Conservation (phyloP, 768 basidiomycete genomes). For the Rhizopogon salebrosus region DNA sequence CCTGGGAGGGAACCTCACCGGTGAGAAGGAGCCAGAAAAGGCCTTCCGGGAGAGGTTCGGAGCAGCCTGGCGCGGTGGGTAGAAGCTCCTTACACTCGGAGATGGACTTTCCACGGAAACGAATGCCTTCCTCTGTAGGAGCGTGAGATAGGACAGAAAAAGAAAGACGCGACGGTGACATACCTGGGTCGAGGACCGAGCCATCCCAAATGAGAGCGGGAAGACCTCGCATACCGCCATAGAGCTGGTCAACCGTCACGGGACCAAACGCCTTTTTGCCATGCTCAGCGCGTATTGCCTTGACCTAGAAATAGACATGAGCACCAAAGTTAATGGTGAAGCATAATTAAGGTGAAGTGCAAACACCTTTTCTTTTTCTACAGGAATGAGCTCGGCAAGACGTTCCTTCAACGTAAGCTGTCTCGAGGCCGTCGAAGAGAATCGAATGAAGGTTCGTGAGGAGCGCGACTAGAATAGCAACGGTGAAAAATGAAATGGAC, state of each 20-base stretch:
- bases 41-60: conserved; percentile 88
- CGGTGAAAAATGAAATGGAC: conserved; percentile 18
- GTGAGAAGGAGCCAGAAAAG: conserved; percentile 96
- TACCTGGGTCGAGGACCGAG: conserved; percentile 91
- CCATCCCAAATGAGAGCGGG: conserved; percentile 98
- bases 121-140: conserved; percentile 84
- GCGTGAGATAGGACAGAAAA: background rate
- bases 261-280: conserved; percentile 93
- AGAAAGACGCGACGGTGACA: conserved; percentile 14
- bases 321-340: conserved; percentile 2
- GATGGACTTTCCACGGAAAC: conserved; percentile 96
- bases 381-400: conserved; percentile 89
- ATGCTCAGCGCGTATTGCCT: conserved; percentile 77
- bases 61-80: conserved; percentile 84
- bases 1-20: conserved; percentile 88
- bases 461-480: conserved; percentile 41
- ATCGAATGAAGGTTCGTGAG: conserved; percentile 48
- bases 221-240: conserved; percentile 86
- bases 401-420: conserved; percentile 85
- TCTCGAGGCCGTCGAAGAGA: conserved; percentile 62
- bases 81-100: conserved; percentile 83
- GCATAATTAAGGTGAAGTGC: background rate
- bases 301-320: conserved; percentile 47
- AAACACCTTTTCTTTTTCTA: conserved; percentile 48
- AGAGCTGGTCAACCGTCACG: conserved; percentile 85